Evolutionary conservation across 2,329 filamentous ascomycete species (phyloP).

Genomic region (Penicillium olsonii): DNA sequence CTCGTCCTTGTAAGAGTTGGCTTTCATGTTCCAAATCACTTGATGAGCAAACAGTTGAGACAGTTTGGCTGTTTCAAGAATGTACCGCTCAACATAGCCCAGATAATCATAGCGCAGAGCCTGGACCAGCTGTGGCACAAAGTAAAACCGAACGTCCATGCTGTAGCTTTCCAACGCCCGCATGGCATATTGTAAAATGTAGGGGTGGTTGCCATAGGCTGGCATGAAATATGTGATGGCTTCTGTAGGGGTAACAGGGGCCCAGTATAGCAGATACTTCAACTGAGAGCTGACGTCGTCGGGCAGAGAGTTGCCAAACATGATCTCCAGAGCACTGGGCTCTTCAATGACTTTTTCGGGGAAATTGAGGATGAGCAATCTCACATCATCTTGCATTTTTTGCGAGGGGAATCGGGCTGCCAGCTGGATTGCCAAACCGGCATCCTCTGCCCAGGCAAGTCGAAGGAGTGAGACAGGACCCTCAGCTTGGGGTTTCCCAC

Average conservation of each 20-base stretch:
- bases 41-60: constrained; percentile 99
- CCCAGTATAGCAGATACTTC: constrained; percentile 94
- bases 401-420: constrained; percentile 75
- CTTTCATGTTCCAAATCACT: constrained; percentile 99
- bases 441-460: constrained; percentile 83
- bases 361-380: constrained; percentile 76
- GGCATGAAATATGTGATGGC: constrained; percentile 93
- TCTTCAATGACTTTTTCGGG: constrained; percentile 80
- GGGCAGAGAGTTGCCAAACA: constrained; percentile 76
- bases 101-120: constrained; percentile 87
- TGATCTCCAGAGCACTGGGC: constrained; percentile 77
- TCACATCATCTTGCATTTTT: constrained; percentile 72
- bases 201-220: constrained; percentile 85
- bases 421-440: constrained; percentile 85
- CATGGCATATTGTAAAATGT: constrained; percentile 95
- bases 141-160: constrained; percentile 98
- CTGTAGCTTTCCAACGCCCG: constrained; percentile 89
- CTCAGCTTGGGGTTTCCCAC: constrained; percentile 46
- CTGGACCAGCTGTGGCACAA: constrained; percentile 97
- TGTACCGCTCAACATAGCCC: constrained; percentile 94
- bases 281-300: constrained; percentile 80
- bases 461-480: constrained; percentile 66
- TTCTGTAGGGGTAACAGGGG: constrained; percentile 86
- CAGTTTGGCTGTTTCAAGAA: constrained; percentile 93
- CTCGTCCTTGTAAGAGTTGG: constrained; percentile 97